Percentiles rank a stretch among this genome's conserved stretches.
phyloP scores from a whole-genome alignment of 768 basidiomycete genomes.

The Gloeopeniophorella convolvens region DNA sequence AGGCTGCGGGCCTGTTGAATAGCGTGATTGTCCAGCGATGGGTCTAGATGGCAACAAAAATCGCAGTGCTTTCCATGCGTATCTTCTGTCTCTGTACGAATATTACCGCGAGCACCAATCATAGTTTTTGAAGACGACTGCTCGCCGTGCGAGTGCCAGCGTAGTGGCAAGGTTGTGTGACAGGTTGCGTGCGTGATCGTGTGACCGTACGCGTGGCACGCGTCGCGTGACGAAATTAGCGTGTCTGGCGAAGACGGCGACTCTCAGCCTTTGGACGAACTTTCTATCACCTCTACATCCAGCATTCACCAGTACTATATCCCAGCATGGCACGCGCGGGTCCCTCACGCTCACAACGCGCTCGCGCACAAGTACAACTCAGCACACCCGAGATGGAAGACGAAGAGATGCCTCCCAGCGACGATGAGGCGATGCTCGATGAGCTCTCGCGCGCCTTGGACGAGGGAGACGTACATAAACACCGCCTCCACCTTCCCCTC shows the following conservation, averaged over 20 bases:
- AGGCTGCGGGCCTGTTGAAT: constrained; percentile 17
- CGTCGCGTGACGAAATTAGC: constrained; percentile 1
- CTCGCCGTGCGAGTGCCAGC: not conserved
- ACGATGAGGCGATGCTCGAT: too few species aligned
- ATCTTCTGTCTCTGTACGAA: not conserved
- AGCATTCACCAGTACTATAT: not conserved
- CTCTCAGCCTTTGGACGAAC: too few species aligned
- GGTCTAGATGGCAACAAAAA: constrained; percentile 2
- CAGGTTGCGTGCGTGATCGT: not conserved
- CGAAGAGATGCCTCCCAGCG: constrained; percentile 26
- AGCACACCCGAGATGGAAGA: constrained; percentile 30
- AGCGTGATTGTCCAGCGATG: constrained; percentile 22
- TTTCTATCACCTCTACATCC: too few species aligned
- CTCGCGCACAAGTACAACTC: constrained; percentile 25
- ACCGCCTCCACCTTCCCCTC: too few species aligned
- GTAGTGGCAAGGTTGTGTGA: not conserved
- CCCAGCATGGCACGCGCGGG: constrained; percentile 29
- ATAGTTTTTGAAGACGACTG: not conserved
- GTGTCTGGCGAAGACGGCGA: too few species aligned
- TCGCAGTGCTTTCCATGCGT: not conserved
- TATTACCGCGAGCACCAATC: too few species aligned
- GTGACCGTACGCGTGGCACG: not conserved
- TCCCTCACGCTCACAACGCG: constrained; percentile 35
- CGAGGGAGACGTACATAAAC: too few species aligned
- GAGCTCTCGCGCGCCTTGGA: too few species aligned